Percentiles rank a stretch among this genome's conserved stretches.
Conservation (phyloP, 768 basidiomycete genomes). For the Xerocomus spinulosus region DNA sequence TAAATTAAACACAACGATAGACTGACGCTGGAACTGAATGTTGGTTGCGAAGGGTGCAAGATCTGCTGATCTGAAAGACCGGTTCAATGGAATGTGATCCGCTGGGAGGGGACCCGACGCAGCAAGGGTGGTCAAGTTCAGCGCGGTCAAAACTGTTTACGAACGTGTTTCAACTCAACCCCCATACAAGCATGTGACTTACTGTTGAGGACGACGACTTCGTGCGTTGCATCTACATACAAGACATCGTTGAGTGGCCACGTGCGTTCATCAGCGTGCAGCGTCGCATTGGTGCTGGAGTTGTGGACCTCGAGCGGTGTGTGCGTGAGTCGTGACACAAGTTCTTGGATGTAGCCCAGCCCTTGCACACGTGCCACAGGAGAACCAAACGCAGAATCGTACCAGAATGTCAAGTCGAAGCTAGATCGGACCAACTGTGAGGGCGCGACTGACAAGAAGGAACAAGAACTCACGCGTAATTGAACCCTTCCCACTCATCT, state of each 20-base stretch:
- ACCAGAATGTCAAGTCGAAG: constrained; percentile 33
- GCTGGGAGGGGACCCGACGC: constrained; percentile 68
- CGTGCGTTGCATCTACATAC: constrained; percentile 89
- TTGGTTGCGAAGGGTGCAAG: constrained; percentile 88
- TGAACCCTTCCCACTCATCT: constrained; percentile 91
- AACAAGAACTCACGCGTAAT: constrained; percentile 60
- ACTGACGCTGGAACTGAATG: constrained; percentile 77
- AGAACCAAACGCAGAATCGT: constrained; percentile 76
- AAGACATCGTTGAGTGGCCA: constrained; percentile 70
- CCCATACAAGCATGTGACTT: constrained; percentile 15
- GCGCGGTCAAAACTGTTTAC: constrained; percentile 66
- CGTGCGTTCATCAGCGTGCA: constrained; percentile 61
- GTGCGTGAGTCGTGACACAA: constrained; percentile 77
- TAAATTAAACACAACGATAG: constrained; percentile 15
- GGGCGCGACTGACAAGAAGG: neutral
- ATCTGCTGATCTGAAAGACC: constrained; percentile 69
- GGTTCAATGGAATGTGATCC: constrained; percentile 61
- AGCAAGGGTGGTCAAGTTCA: constrained; percentile 77
- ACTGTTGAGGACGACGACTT: constrained; percentile 89
- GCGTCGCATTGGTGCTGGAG: constrained; percentile 79
- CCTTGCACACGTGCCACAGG: constrained; percentile 75
- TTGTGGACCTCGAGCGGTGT: constrained; percentile 67
- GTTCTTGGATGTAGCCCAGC: constrained; percentile 77
- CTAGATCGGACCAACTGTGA: constrained; percentile 7
- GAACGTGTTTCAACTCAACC: neutral